phyloP scores from a whole-genome alignment of 129 eudicot species.

The Lactuca sativa region DNA sequence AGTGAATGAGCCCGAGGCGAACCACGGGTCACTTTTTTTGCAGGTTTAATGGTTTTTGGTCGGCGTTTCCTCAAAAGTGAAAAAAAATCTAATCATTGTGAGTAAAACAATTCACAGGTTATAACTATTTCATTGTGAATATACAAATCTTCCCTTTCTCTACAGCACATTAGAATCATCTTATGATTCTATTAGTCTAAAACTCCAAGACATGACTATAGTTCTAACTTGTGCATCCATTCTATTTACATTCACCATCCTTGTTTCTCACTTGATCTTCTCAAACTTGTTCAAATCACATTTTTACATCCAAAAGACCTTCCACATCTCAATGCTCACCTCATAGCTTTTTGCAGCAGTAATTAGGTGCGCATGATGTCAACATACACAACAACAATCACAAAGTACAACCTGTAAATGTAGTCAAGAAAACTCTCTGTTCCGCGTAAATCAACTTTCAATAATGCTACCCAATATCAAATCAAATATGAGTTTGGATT shows the following conservation, averaged over 20 bases:
- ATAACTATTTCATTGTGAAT: not conserved
- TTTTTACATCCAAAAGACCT: constrained; percentile 42
- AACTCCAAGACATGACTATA: constrained; percentile 33
- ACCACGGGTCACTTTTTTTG: too few relatives aligned
- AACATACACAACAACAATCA: constrained; percentile 39
- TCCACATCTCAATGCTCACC: constrained; percentile 40
- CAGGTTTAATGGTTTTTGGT: too few relatives aligned
- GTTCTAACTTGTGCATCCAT: constrained; percentile 9
- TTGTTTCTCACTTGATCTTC: constrained; percentile 36
- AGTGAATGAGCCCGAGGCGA: too few relatives aligned
- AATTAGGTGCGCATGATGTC: constrained; percentile 25
- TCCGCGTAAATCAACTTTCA: too few relatives aligned
- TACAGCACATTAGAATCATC: not conserved
- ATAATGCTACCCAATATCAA: too few relatives aligned
- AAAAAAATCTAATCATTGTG: too few relatives aligned
- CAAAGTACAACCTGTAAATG: constrained; percentile 45
- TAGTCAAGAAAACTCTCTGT: constrained; percentile 27
- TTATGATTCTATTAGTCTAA: constrained; percentile 1
- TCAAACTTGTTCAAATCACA: constrained; percentile 46
- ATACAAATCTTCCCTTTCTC: constrained; percentile 7
- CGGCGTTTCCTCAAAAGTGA: too few relatives aligned
- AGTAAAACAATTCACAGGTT: too few relatives aligned
- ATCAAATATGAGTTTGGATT: too few relatives aligned
- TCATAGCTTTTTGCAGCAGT: constrained; percentile 44
- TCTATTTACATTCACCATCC: constrained; percentile 15